Conservation (phyloP, 2,329 filamentous ascomycete genomes). For the Cercospora janseana region DNA sequence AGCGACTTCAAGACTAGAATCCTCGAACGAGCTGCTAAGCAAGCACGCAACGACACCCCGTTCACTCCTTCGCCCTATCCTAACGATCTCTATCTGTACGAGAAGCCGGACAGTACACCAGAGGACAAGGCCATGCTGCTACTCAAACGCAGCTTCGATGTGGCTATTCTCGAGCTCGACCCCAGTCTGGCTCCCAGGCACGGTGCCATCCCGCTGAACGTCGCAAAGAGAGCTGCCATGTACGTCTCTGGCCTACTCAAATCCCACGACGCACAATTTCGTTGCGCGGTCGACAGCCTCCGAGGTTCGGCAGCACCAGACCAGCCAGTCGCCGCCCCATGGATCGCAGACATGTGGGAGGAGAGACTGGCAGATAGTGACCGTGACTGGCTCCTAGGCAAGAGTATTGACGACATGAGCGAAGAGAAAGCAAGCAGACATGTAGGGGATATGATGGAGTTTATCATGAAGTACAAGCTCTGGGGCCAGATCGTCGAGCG, state of each 20-base stretch:
- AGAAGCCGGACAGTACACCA: conserved; percentile 5
- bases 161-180: conserved; percentile 3
- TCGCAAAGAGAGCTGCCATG: conserved; percentile 8
- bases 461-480: conserved; percentile 12
- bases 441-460: conserved; percentile 5
- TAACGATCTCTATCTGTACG: conserved; percentile 5
- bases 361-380: conserved; percentile 12
- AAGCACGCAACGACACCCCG: conserved; percentile 6
- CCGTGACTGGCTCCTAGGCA: conserved; percentile 7
- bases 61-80: conserved; percentile 4
- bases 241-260: conserved; percentile 10
- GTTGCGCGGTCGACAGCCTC: conserved; percentile 7
- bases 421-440: conserved; percentile 3
- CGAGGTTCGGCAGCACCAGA: background rate
- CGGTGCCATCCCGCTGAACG: background rate
- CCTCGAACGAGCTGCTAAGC: conserved; percentile 11
- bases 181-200: background rate
- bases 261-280: conserved; percentile 10
- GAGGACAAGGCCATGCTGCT: conserved; percentile 8
- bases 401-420: conserved; percentile 10
- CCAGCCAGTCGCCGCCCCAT: conserved; percentile 1
- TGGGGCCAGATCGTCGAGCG: conserved; percentile 10
- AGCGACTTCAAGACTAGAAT: conserved; percentile 13
- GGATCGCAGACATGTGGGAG: conserved; percentile 12
- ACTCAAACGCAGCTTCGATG: conserved; percentile 3